Conservation (phyloP, 257 asterid genomes). For the Plantago elongata region DNA sequence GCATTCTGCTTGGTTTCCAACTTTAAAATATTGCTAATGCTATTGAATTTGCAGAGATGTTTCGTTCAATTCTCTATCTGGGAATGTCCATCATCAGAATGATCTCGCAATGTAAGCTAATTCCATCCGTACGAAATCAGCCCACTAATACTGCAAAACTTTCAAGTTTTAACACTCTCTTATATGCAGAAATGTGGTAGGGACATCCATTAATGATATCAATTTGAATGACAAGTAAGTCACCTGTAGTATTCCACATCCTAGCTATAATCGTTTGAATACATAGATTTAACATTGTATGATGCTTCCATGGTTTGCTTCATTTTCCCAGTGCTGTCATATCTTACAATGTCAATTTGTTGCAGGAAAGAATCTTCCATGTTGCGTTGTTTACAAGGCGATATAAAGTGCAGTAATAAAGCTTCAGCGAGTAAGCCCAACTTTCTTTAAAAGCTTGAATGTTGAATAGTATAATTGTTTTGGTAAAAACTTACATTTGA, state of each 20-base stretch:
- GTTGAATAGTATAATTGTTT: background rate
- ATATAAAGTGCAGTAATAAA: conserved; percentile 31
- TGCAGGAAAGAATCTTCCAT: conserved; percentile 38
- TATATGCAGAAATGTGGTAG: conserved; percentile 45
- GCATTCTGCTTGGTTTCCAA: background rate
- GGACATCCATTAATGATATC: conserved; percentile 43
- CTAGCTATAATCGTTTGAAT: background rate
- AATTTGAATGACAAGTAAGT: conserved; percentile 29
- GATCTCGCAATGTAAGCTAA: conserved; percentile 43
- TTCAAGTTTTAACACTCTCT: background rate
- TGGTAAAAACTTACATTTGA: background rate
- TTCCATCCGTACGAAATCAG: conserved; percentile 1
- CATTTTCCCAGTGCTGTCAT: background rate
- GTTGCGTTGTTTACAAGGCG: conserved; percentile 43
- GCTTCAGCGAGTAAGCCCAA: conserved; percentile 37
- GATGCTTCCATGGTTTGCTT: background rate
- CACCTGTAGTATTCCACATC: background rate
- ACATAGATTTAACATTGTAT: background rate
- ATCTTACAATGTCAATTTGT: background rate
- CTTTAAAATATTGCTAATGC: background rate
- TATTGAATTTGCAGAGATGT: conserved; percentile 42
- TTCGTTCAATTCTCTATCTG: conserved; percentile 56
- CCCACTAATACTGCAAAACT: conserved; percentile 1
- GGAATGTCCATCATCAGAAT: conserved; percentile 32
- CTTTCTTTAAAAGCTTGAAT: background rate